These are phyloP conservation scores for Biscutella laevigata DNA, from an alignment of 441 rosid genomes.

Conservation along the genomic window DNA sequence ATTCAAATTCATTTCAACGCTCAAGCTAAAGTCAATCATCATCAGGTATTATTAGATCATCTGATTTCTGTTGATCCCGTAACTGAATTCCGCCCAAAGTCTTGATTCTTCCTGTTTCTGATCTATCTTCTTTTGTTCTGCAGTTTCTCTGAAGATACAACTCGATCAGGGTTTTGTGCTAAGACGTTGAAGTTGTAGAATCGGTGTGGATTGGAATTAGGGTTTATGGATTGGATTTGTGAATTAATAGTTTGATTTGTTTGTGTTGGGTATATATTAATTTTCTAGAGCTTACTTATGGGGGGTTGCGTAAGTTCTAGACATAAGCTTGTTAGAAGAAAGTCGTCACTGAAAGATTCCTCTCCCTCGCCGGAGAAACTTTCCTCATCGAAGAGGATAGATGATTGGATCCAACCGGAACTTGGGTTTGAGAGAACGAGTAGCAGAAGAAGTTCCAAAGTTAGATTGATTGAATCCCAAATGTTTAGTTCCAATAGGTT, in stretches of 20 bases:
- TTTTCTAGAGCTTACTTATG: constrained; percentile 7
- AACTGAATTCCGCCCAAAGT: constrained; percentile 12
- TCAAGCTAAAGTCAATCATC: neutral
- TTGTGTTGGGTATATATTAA: neutral
- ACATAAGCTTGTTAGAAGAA: constrained; percentile 39
- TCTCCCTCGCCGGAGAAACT: constrained; percentile 40
- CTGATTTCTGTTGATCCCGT: neutral
- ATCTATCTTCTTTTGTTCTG: neutral
- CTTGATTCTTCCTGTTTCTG: constrained; percentile 12
- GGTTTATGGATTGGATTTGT: neutral
- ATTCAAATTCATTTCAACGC: constrained; percentile 6
- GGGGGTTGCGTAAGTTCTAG: constrained; percentile 86
- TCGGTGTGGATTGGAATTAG: neutral
- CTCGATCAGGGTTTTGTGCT: neutral
- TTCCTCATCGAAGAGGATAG: constrained; percentile 48
- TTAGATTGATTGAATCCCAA: constrained; percentile 47
- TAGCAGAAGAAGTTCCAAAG: constrained; percentile 35
- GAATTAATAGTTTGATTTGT: neutral
- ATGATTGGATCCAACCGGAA: constrained; percentile 31
- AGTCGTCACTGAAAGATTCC: constrained; percentile 41
- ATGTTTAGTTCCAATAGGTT: constrained; percentile 34
- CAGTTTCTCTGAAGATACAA: too few species aligned
- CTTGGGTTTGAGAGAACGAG: constrained; percentile 24
- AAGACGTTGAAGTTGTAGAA: neutral
- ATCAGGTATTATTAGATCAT: neutral